Evolutionary conservation across 148 eudicot genomes (phyloP).

Genomic region (Silene conica): DNA sequence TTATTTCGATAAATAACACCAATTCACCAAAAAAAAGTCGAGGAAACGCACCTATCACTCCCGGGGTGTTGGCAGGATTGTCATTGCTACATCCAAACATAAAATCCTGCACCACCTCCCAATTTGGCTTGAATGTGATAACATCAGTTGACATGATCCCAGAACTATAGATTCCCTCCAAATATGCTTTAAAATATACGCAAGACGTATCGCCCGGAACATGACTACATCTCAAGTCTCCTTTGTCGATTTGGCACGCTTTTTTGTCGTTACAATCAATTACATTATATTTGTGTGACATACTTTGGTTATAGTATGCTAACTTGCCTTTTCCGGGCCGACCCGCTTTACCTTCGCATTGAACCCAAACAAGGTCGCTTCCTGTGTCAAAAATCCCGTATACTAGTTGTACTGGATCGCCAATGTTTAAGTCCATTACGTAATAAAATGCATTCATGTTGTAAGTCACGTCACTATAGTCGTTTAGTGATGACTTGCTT

Average conservation of each 20-base stretch:
- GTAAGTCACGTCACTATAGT: background rate
- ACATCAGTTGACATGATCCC: background rate
- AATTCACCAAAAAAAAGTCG: no score
- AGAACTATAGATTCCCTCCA: background rate
- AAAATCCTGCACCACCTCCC: background rate
- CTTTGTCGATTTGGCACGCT: background rate
- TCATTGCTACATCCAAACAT: slow-evolving; percentile 9
- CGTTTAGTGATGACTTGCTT: background rate
- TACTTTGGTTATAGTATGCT: background rate
- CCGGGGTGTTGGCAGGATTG: background rate
- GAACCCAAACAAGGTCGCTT: slow-evolving; percentile 14
- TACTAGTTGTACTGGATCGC: background rate
- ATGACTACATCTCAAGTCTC: background rate
- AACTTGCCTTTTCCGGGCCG: background rate
- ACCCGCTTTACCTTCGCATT: background rate
- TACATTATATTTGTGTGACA: background rate
- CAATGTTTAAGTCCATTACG: background rate
- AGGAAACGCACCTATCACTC: background rate
- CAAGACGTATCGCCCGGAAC: background rate
- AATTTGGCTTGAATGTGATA: background rate
- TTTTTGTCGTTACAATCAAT: background rate
- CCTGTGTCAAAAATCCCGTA: slow-evolving; percentile 13
- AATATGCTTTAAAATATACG: background rate
- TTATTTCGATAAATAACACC: no score
- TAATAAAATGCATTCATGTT: background rate